Percentiles rank a stretch among this genome's conserved stretches.
Evolutionary conservation across 2,329 filamentous ascomycete species (phyloP).

Genomic region (Hypoxylon sp.): DNA sequence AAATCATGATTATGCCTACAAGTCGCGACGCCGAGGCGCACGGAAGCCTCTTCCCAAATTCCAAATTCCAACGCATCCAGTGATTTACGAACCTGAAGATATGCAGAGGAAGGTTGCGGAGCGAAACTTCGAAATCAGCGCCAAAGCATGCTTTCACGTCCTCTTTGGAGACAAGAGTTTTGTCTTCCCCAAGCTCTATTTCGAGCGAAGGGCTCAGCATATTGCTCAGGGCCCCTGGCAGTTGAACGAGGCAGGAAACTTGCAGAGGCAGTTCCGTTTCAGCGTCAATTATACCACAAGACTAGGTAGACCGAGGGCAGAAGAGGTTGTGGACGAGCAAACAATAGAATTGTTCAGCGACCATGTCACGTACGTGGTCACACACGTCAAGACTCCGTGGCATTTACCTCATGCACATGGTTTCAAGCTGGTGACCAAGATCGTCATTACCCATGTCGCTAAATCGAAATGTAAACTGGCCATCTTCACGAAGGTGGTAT

Average conservation of each 20-base stretch:
- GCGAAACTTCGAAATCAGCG: slow-evolving; percentile 87
- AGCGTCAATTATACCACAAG: slow-evolving; percentile 76
- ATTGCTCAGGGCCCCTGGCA: slow-evolving; percentile 91
- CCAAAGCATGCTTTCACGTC: slow-evolving; percentile 95
- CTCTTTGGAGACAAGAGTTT: slow-evolving; percentile 97
- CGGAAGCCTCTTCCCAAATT: slow-evolving; percentile 73
- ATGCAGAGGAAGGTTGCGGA: slow-evolving; percentile 83
- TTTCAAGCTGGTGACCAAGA: slow-evolving; percentile 87
- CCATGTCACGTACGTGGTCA: slow-evolving; percentile 76
- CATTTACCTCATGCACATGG: slow-evolving; percentile 84
- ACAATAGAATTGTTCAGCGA: slow-evolving; percentile 86
- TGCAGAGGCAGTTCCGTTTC: slow-evolving; percentile 85
- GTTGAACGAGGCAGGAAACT: slow-evolving; percentile 74
- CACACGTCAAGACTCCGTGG: slow-evolving; percentile 76
- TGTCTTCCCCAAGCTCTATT: slow-evolving; percentile 91
- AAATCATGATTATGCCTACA: slow-evolving; percentile 53
- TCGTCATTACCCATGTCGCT: slow-evolving; percentile 92
- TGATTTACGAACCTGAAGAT: slow-evolving; percentile 85
- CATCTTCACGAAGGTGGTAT: slow-evolving; percentile 88
- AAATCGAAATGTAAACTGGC: slow-evolving; percentile 94
- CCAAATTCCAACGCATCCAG: slow-evolving; percentile 82
- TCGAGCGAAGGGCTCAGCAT: slow-evolving; percentile 81
- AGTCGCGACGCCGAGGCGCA: slow-evolving; percentile 52
- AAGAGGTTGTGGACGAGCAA: slow-evolving; percentile 82
- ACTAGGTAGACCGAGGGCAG: slow-evolving; percentile 70